Evolutionary conservation across 306 rosid species (phyloP).

Genomic region (Lathyrus aphaca): DNA sequence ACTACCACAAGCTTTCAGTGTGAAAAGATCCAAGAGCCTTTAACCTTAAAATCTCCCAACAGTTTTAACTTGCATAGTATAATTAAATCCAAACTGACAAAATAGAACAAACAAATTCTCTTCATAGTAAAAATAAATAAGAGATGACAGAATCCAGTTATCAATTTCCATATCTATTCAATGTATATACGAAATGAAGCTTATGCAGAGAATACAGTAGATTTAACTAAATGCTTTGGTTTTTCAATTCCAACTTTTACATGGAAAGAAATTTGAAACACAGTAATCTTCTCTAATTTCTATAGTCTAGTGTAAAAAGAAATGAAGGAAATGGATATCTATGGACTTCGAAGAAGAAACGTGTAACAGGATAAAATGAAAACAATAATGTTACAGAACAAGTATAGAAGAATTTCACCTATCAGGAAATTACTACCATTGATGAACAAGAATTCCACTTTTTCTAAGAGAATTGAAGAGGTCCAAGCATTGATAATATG

Average conservation of each 20-base stretch:
- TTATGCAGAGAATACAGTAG: conserved; percentile 7
- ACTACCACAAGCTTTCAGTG: conserved; percentile 1
- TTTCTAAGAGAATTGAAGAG: conserved; percentile 74
- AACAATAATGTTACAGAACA: conserved; percentile 38
- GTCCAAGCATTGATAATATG: conserved; percentile 81
- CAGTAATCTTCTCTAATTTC: conserved; percentile 35
- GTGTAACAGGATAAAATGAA: conserved; percentile 31
- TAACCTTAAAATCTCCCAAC: background rate
- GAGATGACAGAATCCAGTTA: conserved; percentile 11
- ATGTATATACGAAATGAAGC: background rate
- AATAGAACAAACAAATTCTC: conserved; percentile 23
- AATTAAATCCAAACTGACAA: background rate
- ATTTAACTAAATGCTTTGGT: conserved; percentile 46
- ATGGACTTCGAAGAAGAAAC: conserved; percentile 12
- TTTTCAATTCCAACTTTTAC: conserved; percentile 50
- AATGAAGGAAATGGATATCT: background rate
- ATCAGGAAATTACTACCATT: conserved; percentile 75
- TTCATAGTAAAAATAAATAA: background rate
- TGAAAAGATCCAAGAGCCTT: conserved; percentile 11
- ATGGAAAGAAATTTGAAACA: conserved; percentile 37
- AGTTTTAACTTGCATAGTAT: background rate
- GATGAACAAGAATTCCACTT: conserved; percentile 96
- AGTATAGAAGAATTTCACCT: conserved; percentile 24
- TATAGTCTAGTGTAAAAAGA: background rate
- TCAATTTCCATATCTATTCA: conserved; percentile 30